Evolutionary conservation across 129 eudicot genomes (phyloP).

Genomic region (Solidago caesia): DNA sequence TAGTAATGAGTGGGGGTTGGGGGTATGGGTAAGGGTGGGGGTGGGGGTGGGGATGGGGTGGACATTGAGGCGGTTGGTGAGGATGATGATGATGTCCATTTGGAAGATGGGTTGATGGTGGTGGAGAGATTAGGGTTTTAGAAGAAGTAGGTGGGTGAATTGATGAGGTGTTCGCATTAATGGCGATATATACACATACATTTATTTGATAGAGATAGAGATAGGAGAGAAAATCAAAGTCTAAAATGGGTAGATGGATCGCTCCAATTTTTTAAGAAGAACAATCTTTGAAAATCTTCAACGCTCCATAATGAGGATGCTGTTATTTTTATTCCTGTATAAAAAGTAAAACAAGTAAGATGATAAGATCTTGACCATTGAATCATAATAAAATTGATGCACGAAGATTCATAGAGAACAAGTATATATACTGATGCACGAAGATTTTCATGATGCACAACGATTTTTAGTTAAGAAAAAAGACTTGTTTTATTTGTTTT

Average conservation of each 20-base stretch:
- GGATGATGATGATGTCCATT: constrained; percentile 49
- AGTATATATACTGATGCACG: no score
- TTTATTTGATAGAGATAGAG: constrained; percentile 31
- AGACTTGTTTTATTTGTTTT: no score
- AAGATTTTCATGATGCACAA: no score
- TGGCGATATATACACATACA: constrained; percentile 25
- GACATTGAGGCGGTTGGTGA: constrained; percentile 47
- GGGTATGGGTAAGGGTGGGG: constrained; percentile 28
- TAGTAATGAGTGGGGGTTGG: constrained; percentile 34
- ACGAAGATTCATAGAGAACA: no score
- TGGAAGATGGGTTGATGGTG: constrained; percentile 33
- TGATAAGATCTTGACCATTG: no score
- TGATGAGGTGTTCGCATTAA: constrained; percentile 63
- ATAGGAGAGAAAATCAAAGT: constrained; percentile 15
- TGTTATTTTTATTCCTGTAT: no score
- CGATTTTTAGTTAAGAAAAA: no score
- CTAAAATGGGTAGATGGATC: constrained; percentile 25
- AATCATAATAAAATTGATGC: no score
- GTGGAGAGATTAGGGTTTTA: constrained; percentile 22
- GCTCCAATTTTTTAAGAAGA: no score
- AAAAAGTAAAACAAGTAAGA: no score
- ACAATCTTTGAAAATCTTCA: no score
- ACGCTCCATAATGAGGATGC: no score
- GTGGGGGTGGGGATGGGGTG: constrained; percentile 37
- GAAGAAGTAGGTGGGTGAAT: constrained; percentile 43